These are phyloP conservation scores for Colletotrichum eleusines DNA, from an alignment of 2,329 filamentous ascomycete species.

Conservation along the genomic window DNA sequence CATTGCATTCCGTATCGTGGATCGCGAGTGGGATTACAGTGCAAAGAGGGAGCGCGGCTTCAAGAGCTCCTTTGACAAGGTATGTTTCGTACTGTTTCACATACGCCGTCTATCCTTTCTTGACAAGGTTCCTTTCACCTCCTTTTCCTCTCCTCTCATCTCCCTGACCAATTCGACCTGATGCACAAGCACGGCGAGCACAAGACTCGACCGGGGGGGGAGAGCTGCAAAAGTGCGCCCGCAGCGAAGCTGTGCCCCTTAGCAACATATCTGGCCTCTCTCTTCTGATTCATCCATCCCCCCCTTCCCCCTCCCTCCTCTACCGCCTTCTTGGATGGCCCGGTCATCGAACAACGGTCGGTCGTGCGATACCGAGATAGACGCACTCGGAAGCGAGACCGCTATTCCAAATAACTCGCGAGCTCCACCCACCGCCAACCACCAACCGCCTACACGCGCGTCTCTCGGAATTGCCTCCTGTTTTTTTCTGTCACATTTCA, in stretches of 20 bases:
- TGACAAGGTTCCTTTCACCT: neutral
- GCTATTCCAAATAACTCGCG: constrained; percentile 7
- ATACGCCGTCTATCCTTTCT: neutral
- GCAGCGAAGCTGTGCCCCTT: constrained; percentile 10
- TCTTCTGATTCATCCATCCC: neutral
- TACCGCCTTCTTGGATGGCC: constrained; percentile 13
- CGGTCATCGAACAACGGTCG: constrained; percentile 16
- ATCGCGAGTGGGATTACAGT: constrained; percentile 99
- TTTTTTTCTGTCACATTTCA: constrained; percentile 29
- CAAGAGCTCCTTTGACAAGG: constrained; percentile 97
- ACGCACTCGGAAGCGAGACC: constrained; percentile 1
- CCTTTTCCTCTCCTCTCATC: neutral
- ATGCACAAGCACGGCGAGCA: constrained; percentile 26
- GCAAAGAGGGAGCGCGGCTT: constrained; percentile 95
- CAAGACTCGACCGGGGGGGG: constrained; percentile 1
- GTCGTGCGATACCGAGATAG: constrained; percentile 24
- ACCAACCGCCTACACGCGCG: constrained; percentile 39
- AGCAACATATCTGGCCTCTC: neutral
- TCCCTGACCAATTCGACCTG: constrained; percentile 23
- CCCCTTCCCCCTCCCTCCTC: neutral
- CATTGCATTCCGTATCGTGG: constrained; percentile 95
- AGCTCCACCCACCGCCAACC: neutral
- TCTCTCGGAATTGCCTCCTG: constrained; percentile 14
- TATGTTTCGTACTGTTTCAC: constrained; percentile 53
- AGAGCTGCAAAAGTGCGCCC: constrained; percentile 28